These are phyloP conservation scores for Madurella fahalii DNA, from an alignment of 2,329 filamentous ascomycete species.

Conservation along the genomic window DNA sequence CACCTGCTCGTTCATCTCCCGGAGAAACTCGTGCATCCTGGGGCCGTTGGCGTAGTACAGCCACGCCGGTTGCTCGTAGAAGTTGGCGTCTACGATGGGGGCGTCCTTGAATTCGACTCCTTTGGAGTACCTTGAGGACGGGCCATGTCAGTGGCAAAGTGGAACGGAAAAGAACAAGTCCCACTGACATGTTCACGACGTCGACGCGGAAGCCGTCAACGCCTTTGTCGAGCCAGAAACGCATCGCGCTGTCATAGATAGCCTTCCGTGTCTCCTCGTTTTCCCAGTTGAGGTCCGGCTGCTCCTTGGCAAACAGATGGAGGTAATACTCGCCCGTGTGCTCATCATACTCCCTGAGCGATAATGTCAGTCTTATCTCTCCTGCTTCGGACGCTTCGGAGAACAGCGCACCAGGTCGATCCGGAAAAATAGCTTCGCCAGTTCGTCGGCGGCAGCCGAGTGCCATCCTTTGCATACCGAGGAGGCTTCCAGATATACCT, in stretches of 20 bases:
- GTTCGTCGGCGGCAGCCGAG: conserved; percentile 68
- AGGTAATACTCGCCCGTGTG: conserved; percentile 72
- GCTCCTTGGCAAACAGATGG: conserved; percentile 68
- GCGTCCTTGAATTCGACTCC: conserved; percentile 55
- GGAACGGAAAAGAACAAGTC: not conserved
- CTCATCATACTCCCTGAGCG: conserved; percentile 59
- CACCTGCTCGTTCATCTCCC: conserved; percentile 59
- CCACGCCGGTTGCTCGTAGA: conserved; percentile 49
- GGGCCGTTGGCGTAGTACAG: conserved; percentile 65
- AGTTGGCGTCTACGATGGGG: conserved; percentile 45
- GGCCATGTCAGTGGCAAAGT: not conserved
- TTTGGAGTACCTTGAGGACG: conserved; percentile 50
- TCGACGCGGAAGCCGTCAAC: conserved; percentile 68
- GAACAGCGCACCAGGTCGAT: conserved; percentile 45
- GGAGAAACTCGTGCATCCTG: conserved; percentile 62
- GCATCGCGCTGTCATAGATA: conserved; percentile 66
- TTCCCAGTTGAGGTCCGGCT: conserved; percentile 87
- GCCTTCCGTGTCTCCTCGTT: conserved; percentile 62
- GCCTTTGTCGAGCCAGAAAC: conserved; percentile 71
- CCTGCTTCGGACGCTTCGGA: too few species aligned
- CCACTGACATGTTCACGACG: conserved; percentile 61
- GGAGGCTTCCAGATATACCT: conserved; percentile 35
- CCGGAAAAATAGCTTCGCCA: conserved; percentile 62
- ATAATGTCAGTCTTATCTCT: not conserved
- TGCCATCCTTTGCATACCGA: conserved; percentile 50